These are phyloP conservation scores for Xylaria grammica DNA, from an alignment of 495 filamentous ascomycete species.

Conservation along the genomic window DNA sequence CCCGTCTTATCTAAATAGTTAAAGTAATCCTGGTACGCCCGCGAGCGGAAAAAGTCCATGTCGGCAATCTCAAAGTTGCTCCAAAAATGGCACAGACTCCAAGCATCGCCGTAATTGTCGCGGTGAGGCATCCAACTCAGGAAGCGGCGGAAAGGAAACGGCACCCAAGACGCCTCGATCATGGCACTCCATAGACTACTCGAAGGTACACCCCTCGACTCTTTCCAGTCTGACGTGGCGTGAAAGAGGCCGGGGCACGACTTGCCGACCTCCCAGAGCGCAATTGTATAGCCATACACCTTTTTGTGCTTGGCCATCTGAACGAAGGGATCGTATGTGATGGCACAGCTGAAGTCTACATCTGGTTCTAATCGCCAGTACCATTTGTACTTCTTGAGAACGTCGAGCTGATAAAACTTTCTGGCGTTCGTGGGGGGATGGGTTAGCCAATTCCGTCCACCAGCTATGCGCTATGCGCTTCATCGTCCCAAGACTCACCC, in stretches of 20 bases:
- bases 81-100: conserved; percentile 54
- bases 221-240: conserved; percentile 39
- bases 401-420: conserved; percentile 59
- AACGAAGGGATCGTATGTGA: conserved; percentile 51
- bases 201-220: conserved; percentile 33
- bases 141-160: conserved; percentile 37
- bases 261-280: conserved; percentile 48
- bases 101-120: conserved; percentile 36
- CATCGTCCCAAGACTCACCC: conserved; percentile 61
- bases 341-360: conserved; percentile 49
- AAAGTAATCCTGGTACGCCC: conserved; percentile 49
- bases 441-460: conserved; percentile 14
- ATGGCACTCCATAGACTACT: conserved; percentile 36
- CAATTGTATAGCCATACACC: conserved; percentile 49
- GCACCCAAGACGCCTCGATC: conserved; percentile 37
- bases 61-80: conserved; percentile 55
- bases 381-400: conserved; percentile 41
- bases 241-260: conserved; percentile 48
- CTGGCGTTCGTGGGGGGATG: conserved; percentile 32
- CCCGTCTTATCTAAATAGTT: conserved; percentile 48
- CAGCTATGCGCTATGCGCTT: neutral
- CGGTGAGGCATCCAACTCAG: conserved; percentile 39
- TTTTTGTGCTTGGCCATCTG: conserved; percentile 52
- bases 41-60: conserved; percentile 49
- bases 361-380: conserved; percentile 52